Conservation (phyloP, 371 early-diverging fungal genomes). For the Massospora cicadina region DNA sequence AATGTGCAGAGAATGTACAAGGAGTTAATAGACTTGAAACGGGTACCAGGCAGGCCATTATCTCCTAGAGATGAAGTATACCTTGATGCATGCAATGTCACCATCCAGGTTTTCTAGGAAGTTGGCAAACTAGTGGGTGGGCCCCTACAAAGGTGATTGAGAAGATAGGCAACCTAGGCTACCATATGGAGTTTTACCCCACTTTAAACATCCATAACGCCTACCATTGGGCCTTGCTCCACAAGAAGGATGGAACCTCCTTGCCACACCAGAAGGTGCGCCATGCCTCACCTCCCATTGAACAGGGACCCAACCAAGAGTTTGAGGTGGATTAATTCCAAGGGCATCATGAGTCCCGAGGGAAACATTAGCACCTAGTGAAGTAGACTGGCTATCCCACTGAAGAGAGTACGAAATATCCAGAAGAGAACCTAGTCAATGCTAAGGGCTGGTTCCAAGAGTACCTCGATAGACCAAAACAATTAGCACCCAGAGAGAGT, state of each 20-base stretch:
- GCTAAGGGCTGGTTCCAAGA: too few species aligned
- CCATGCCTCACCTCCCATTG: not conserved
- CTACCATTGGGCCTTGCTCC: slow-evolving; percentile 7
- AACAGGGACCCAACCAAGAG: not conserved
- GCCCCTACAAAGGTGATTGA: slow-evolving; percentile 8
- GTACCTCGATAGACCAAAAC: too few species aligned
- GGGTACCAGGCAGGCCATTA: not conserved
- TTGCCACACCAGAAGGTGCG: not conserved
- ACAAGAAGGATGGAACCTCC: not conserved
- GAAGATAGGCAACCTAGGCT: slow-evolving; percentile 2
- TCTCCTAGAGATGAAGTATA: slow-evolving; percentile 1
- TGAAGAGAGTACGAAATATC: slow-evolving; percentile 5
- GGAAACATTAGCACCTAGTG: slow-evolving; percentile 5
- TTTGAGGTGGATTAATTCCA: slow-evolving; percentile 5
- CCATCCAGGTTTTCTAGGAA: not conserved
- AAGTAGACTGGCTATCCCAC: slow-evolving; percentile 9
- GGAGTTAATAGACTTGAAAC: not conserved
- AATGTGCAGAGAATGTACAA: not conserved
- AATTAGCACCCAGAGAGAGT: too few species aligned
- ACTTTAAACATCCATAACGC: not conserved
- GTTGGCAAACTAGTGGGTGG: not conserved
- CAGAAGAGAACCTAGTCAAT: too few species aligned
- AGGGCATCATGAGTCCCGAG: not conserved
- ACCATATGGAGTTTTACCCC: slow-evolving; percentile 8
- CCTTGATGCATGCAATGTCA: not conserved